Conservation (phyloP, 768 basidiomycete species). For the Mrakia gelida region DNA sequence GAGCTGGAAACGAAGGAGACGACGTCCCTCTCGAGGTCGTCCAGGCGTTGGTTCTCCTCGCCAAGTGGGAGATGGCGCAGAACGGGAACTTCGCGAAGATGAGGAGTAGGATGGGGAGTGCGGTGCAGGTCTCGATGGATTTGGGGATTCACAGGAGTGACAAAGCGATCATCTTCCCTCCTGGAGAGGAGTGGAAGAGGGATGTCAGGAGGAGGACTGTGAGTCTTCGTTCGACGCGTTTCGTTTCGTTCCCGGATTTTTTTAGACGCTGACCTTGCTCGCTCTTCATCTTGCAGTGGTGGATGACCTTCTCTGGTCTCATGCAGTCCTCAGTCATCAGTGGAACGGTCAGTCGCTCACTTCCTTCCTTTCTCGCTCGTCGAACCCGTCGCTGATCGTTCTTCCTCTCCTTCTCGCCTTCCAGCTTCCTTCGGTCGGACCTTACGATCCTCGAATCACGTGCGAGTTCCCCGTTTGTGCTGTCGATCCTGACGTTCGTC, state of each 20-base stretch:
- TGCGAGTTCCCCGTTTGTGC: slow-evolving; percentile 20
- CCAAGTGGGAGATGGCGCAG: slow-evolving; percentile 25
- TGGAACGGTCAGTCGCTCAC: slow-evolving; percentile 7
- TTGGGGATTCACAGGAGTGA: slow-evolving; percentile 25
- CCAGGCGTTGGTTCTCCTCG: slow-evolving; percentile 16
- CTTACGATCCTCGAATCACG: slow-evolving; percentile 28
- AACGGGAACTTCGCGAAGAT: slow-evolving; percentile 3
- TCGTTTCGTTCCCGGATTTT: too few species aligned
- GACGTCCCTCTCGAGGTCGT: slow-evolving; percentile 20
- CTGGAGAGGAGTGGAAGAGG: slow-evolving; percentile 23
- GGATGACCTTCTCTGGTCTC: slow-evolving; percentile 23
- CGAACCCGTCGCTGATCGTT: neutral
- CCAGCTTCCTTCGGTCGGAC: slow-evolving; percentile 23
- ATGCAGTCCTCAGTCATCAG: slow-evolving; percentile 13
- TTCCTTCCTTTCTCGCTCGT: neutral
- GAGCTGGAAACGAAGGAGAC: slow-evolving; percentile 17
- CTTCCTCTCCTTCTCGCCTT: neutral
- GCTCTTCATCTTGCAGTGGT: neutral
- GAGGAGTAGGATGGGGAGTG: slow-evolving; percentile 9
- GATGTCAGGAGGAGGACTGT: slow-evolving; percentile 25
- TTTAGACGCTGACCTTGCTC: too few species aligned
- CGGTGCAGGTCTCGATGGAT: slow-evolving; percentile 22
- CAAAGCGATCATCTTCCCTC: neutral
- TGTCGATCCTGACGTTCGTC: slow-evolving; percentile 12
- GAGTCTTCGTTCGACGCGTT: too few species aligned